Evolutionary conservation across 2,329 filamentous ascomycete genomes (phyloP).

Genomic region (Talaromyces marneffei): DNA sequence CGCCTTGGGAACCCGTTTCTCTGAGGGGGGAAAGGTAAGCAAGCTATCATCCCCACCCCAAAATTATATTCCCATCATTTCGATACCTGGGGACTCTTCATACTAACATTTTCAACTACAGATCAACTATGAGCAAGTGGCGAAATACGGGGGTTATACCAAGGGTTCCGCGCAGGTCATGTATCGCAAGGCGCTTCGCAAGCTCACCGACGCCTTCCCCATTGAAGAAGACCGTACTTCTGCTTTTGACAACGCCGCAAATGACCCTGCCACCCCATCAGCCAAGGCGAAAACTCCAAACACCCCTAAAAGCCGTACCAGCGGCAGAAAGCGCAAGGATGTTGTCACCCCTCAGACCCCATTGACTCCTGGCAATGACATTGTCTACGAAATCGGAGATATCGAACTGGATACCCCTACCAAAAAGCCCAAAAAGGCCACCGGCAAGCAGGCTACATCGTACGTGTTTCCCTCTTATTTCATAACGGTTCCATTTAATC

Average conservation of each 20-base stretch:
- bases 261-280: background rate
- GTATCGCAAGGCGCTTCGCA: conserved; percentile 34
- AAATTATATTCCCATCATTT: background rate
- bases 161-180: conserved; percentile 28
- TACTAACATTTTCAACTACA: conserved; percentile 15
- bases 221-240: background rate
- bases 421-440: conserved; percentile 21
- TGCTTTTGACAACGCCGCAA: background rate
- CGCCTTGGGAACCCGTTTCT: conserved; percentile 9
- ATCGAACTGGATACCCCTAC: conserved; percentile 15
- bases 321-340: conserved; percentile 22
- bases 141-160: conserved; percentile 31
- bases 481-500: background rate
- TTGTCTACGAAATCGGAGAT: background rate
- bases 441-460: conserved; percentile 18
- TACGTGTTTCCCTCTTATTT: background rate
- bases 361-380: background rate
- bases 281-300: background rate
- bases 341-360: background rate
- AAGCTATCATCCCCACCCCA: background rate
- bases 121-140: conserved; percentile 38
- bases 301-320: background rate
- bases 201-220: conserved; percentile 22
- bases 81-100: background rate
- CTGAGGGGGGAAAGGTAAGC: conserved; percentile 12